Base-by-base conservation (phyloP, 2,329 filamentous ascomycete species). In the Ceratocystis huliohia region DNA sequence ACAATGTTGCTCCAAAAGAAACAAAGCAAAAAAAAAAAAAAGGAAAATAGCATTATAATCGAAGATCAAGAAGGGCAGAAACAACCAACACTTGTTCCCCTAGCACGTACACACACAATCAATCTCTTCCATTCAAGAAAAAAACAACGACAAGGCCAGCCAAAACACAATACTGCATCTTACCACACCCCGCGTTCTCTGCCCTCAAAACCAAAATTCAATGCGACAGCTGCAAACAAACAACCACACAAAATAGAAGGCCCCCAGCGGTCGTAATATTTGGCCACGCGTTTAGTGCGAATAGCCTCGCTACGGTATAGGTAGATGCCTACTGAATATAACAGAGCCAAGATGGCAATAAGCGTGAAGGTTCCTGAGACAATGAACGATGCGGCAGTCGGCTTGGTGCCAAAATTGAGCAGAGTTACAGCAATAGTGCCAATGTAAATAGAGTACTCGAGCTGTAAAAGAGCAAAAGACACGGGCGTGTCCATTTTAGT, bases 361-460 rank as follows among this genome's bases (percentile, higher is more conserved):
- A 91, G 75, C 0, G 91, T 96, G 75, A 97, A 99, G 0, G 85
- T 81, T 73, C 86, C 88, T 0, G 91, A 82, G 0, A 88, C 84
- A 59, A 84, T 78, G 69, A 95, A 85, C 5, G 87, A 85, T 22
- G 85, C 75, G 57, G 71, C 73, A 6, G 76, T 81, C 22, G 82
- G 80, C 70, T 82, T 81, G 10, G 76, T 75, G 71, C 89, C 84
- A 74, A 96, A 91, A 79, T 96, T 92, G 70, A 96, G 82, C 59
- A 96, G 79, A 0, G 89, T 89, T 6, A 88, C 87, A 13, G 91
- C 90, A 71, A 96, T 93, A 33, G 88, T 88, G 71, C 90, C 91
- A 65, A 99, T 86, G 73, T 96, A 92, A 73, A 97, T 96, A 63
- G 89, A 93, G 77, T 96, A 97, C 76, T 99, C 93, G 72, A 99